Evolutionary conservation across 345 rosid genomes (phyloP), one percentile per base, ranked within the genome.

Genomic region (Lepidium sativum): DNA sequence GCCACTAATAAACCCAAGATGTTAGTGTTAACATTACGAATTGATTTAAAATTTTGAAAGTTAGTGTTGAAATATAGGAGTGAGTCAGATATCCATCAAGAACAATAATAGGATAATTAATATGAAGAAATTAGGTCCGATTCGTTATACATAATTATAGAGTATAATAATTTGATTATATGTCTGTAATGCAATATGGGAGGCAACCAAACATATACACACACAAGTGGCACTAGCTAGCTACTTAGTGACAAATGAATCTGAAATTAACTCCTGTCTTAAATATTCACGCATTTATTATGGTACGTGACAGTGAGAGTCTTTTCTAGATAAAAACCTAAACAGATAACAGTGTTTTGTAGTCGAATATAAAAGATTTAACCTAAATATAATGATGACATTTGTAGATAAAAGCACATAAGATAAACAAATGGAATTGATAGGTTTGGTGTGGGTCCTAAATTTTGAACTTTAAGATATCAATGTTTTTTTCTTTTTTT

Each of bases 11-110:
- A 49, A 42, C 61, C 42, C 54, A 52, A 68, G 51, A 39, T 58
- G 59, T 18, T 37, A 29, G 42, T 27, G 31, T 27, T 27, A 27
- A n/a, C 31, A 27, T 27, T 27, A 27, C 31, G 40, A 68, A 42
- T 60, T 41, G 2, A 34, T 52, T 50, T 40, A 20, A 40, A 60
- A 60, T 0, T 27, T 17, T 61, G 23, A 42, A 27, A 63, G 52
- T 63, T 63, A 63, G 65, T 55, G 59, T 55, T n/a, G n/a, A 45
- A 29, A 63, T 15, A 54, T 39, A 63, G 52, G 75, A 48, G 39
- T 71, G 75, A 71, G 75, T 71, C 75, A 64, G 75, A 71, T 63
- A 63, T 64, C 70, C 70, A 71, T 71, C 32, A 40, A 56, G 75
- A 56, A 64, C 31, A 71, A 37, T 71, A 48, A 55, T 71, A 48